Percentiles rank a stretch among this genome's conserved stretches.
Evolutionary conservation across 371 early-diverging fungal species (phyloP).

Genomic region (Encephalitozoon romaleae): DNA sequence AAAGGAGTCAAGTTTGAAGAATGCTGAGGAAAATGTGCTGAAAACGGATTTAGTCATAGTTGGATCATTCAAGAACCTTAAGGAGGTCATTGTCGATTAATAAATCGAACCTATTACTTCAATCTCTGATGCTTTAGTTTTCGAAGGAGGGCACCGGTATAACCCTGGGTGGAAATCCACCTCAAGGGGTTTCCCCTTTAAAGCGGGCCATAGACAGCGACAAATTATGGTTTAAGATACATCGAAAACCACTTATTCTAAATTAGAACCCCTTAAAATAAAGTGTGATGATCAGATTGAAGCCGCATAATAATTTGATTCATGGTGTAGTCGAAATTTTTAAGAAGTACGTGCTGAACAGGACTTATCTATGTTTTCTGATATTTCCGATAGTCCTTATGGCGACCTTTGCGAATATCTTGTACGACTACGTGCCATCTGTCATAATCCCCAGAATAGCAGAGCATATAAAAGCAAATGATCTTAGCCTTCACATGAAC

Average conservation of each 20-base stretch:
- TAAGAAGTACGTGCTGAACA: conserved; percentile 1
- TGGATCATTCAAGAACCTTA: conserved; percentile 40
- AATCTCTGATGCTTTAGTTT: not conserved
- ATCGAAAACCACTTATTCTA: not conserved
- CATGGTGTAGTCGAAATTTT: not conserved
- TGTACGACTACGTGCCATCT: not conserved
- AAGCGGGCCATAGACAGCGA: not conserved
- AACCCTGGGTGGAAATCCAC: too few species aligned
- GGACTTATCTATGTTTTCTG: not conserved
- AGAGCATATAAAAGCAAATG: not conserved
- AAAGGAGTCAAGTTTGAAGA: conserved; percentile 10
- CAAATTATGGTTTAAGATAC: not conserved
- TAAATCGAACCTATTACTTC: conserved; percentile 23
- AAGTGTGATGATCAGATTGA: not conserved
- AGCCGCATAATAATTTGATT: not conserved
- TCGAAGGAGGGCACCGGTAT: not conserved
- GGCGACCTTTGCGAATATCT: not conserved
- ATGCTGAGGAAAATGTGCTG: conserved; percentile 25
- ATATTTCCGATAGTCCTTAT: not conserved
- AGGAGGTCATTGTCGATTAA: conserved; percentile 19
- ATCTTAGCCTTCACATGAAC: not conserved
- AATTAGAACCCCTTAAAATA: not conserved
- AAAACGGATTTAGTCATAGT: conserved; percentile 32
- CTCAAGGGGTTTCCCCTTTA: not conserved
- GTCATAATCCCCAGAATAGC: not conserved